Evolutionary conservation across 441 rosid species (phyloP), one percentile per base, ranked within the genome.

Genomic region (Cnidoscolus chayamansa): DNA sequence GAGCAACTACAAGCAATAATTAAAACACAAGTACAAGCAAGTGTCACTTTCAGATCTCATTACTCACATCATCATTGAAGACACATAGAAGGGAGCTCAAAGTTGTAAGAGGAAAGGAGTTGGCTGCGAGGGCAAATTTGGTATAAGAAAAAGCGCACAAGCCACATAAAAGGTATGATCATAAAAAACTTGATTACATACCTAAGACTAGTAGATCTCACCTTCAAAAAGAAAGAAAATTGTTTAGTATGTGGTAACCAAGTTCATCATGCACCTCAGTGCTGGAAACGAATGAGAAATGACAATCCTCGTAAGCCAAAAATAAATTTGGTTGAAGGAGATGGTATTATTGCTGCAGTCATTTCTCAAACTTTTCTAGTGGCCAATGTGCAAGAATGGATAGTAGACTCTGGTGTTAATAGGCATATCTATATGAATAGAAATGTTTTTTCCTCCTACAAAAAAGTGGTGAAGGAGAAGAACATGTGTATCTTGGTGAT

Each of bases 401-500:
- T 25, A 25, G 25, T 25, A 25, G 25, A 58, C 25, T 59, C 25
- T 10, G 17, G 63, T 37, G 63, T 55, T 43, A 64, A 54, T 3
- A 64, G 54, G 35, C 63, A 63, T n/a, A 72, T 64, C n/a, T 40
- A 19, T 20, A 11, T 16, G 17, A 72, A 63, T 25, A 53, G 55
- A 72, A 40, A 10, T 64, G 43, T 25, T 1, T 72, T 72, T 40
- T 35, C 54, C 55, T 51, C 40, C 45, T 65, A 64, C 30, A 63
- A 32, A 10, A 4, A 2, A 15, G 9, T 64, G 10, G 17, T 3
- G 70, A 57, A 19, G 47, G 30, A 73, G 47, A 73, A 48, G 8
- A 55, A 55, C 25, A 37, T 20, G 59, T 25, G 25, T 25, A 25
- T 25, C 25, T 25, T 25, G 25, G 25, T 25, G 25, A 25, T 25